phyloP scores from a whole-genome alignment of 805 yeast genomes.

The Kluyveromyces aestuarii region DNA sequence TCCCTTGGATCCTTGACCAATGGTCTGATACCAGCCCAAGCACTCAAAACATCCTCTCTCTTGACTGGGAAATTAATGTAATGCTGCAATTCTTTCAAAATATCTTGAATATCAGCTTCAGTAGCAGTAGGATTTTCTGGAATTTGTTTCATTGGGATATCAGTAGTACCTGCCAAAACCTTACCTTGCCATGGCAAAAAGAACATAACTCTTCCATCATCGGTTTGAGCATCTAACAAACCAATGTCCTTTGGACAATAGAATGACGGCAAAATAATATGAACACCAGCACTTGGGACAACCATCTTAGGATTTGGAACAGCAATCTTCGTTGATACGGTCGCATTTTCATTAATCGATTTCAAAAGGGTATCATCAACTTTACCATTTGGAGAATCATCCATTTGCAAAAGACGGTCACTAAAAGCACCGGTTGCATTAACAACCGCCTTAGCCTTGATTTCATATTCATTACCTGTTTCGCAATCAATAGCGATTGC shows the following conservation, averaged over 20 bases:
- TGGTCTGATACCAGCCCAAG: conserved; percentile 97
- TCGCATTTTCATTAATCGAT: conserved; percentile 8
- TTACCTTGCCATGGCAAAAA: conserved; percentile 98
- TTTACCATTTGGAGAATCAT: conserved; percentile 55
- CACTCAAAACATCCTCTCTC: conserved; percentile 84
- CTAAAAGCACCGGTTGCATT: conserved; percentile 95
- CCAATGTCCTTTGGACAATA: conserved; percentile 86
- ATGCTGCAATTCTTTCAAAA: conserved; percentile 78
- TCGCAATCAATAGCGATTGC: conserved; percentile 67
- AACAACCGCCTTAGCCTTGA: conserved; percentile 66
- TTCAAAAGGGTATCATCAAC: conserved; percentile 43
- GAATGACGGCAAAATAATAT: conserved; percentile 83
- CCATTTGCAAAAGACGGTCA: conserved; percentile 81
- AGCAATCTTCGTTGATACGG: conserved; percentile 25
- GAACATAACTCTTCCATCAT: conserved; percentile 95
- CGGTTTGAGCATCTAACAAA: conserved; percentile 79
- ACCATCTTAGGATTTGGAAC: conserved; percentile 60
- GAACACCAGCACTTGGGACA: conserved; percentile 92
- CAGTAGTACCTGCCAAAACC: conserved; percentile 94
- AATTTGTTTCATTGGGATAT: conserved; percentile 65
- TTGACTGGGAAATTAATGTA: conserved; percentile 83
- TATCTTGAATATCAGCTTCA: conserved; percentile 83
- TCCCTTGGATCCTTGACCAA: conserved; percentile 74
- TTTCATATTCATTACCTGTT: conserved; percentile 51
- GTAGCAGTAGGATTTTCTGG: conserved; percentile 75